Conservation (phyloP, 352 stramenopile genomes). For the Phytophthora hibernalis region DNA sequence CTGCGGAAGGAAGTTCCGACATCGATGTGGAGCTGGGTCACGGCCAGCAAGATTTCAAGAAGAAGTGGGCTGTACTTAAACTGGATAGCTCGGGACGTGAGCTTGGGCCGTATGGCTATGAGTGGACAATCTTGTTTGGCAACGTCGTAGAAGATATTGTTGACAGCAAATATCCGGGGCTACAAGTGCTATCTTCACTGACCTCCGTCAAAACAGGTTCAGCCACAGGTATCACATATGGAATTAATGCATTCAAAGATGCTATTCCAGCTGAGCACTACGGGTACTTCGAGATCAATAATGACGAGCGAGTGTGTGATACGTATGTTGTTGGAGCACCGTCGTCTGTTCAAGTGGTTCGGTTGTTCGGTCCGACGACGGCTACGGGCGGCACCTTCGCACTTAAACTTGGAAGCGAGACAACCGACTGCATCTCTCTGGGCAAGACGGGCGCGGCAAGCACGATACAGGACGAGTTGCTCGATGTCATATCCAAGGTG, state of each 20-base stretch:
- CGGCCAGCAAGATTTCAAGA: conserved; percentile 38
- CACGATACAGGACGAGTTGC: conserved; percentile 47
- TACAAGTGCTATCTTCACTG: conserved; percentile 62
- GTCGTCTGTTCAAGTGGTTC: conserved; percentile 69
- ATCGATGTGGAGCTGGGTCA: conserved; percentile 58
- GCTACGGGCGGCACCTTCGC: conserved; percentile 62
- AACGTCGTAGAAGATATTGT: conserved; percentile 47
- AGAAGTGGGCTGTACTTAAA: conserved; percentile 43
- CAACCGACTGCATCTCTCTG: conserved; percentile 63
- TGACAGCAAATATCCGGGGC: conserved; percentile 47
- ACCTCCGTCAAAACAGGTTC: conserved; percentile 49
- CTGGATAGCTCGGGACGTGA: conserved; percentile 50
- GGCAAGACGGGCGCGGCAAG: conserved; percentile 33
- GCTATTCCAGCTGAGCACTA: conserved; percentile 48
- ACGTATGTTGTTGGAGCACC: conserved; percentile 69
- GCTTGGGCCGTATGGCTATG: conserved; percentile 59
- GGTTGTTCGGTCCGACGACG: conserved; percentile 73
- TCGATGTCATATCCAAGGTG: conserved; percentile 55
- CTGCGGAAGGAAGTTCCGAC: conserved; percentile 34
- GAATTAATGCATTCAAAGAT: conserved; percentile 35
- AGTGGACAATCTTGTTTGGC: conserved; percentile 75
- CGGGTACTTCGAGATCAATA: conserved; percentile 67
- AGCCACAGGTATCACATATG: conserved; percentile 21
- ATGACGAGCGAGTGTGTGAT: conserved; percentile 55
- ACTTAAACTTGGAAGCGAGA: conserved; percentile 59